Evolutionary conservation across 805 yeast genomes (phyloP).

Genomic region (Saturnispora kantuleensis): DNA sequence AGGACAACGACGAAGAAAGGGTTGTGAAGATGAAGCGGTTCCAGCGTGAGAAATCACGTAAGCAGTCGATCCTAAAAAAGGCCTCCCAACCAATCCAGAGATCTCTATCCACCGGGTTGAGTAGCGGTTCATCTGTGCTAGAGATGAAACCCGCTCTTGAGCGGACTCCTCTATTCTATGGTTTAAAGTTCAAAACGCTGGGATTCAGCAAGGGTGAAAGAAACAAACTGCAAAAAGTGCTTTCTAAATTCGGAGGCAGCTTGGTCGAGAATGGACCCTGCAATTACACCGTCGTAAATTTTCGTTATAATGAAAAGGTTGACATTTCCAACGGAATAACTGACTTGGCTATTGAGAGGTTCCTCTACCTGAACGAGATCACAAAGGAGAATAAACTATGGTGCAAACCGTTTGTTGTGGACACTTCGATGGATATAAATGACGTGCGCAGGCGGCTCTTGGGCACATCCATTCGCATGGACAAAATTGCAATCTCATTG

Average conservation of each 20-base stretch:
- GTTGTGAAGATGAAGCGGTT: constrained; percentile 19
- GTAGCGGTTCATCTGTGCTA: too few species aligned
- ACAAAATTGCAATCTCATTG: constrained; percentile 15
- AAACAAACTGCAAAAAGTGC: constrained; percentile 17
- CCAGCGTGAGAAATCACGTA: constrained; percentile 7
- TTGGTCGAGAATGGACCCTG: background rate
- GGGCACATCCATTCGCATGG: background rate
- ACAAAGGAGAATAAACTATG: constrained; percentile 15
- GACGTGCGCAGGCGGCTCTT: constrained; percentile 3
- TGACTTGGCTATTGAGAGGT: constrained; percentile 24
- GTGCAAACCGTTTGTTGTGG: constrained; percentile 16
- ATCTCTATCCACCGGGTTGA: background rate
- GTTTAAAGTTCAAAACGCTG: constrained; percentile 12
- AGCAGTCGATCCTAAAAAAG: constrained; percentile 4
- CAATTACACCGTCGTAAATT: constrained; percentile 17
- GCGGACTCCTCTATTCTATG: constrained; percentile 13
- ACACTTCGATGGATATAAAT: background rate
- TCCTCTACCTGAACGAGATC: constrained; percentile 16
- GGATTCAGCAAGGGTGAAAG: constrained; percentile 16
- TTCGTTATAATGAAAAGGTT: constrained; percentile 8
- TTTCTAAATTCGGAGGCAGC: constrained; percentile 20
- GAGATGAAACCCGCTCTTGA: background rate
- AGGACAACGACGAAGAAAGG: constrained; percentile 14
- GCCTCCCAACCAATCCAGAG: constrained; percentile 17
- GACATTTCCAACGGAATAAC: constrained; percentile 14